Conservation (phyloP, 2,329 filamentous ascomycete genomes). For the Onygenales sp. region DNA sequence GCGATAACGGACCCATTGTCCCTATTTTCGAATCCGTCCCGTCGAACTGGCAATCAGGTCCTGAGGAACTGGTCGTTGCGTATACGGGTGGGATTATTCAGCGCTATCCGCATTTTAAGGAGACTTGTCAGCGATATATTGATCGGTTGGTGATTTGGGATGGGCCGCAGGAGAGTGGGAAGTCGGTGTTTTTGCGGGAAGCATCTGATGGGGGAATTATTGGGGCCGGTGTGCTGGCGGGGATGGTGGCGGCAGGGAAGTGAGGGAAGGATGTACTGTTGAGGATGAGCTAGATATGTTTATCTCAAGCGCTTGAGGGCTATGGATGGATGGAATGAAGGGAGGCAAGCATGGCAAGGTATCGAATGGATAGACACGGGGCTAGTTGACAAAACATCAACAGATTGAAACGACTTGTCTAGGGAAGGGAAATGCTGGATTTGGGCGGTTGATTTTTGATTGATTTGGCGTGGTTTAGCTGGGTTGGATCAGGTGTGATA, state of each 20-base stretch:
- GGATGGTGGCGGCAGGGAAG: conserved; percentile 21
- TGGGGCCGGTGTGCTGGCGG: conserved; percentile 40
- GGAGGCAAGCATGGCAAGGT: not conserved
- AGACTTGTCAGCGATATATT: conserved; percentile 56
- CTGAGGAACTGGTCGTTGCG: conserved; percentile 60
- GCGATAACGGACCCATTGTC: not conserved
- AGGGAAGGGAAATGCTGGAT: too few species aligned
- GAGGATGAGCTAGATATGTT: not conserved
- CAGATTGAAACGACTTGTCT: too few species aligned
- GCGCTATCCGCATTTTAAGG: conserved; percentile 60
- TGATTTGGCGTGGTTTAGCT: too few species aligned
- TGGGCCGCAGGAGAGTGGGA: conserved; percentile 29
- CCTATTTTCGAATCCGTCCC: conserved; percentile 5
- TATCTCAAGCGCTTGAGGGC: not conserved
- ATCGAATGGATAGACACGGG: not conserved
- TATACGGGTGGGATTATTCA: conserved; percentile 69
- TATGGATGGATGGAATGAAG: not conserved
- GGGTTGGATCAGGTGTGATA: too few species aligned
- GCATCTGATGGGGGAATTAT: conserved; percentile 41
- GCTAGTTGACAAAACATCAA: too few species aligned
- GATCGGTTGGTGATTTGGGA: conserved; percentile 37
- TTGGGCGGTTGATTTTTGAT: too few species aligned
- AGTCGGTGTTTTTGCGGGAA: conserved; percentile 38
- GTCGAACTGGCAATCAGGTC: conserved; percentile 32
- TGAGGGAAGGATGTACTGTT: not conserved